Conservation (phyloP, 2,329 filamentous ascomycete genomes). For the Colletotrichum sojae region DNA sequence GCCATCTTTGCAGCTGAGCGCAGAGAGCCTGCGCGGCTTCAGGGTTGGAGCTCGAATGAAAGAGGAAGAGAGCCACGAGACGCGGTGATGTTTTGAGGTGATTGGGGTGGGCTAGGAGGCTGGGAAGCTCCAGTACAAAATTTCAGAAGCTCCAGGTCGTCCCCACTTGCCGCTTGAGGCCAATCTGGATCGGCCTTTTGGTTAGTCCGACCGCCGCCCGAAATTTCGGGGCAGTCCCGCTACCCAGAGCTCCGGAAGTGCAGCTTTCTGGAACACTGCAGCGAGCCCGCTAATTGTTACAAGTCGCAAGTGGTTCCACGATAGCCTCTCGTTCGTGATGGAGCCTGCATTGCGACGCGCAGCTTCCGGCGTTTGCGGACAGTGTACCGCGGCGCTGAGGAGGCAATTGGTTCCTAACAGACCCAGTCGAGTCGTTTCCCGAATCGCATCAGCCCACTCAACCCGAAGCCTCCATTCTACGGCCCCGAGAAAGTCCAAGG, state of each 20-base stretch:
- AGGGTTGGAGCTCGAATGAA: conserved; percentile 41
- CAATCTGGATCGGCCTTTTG: conserved; percentile 8
- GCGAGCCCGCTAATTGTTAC: background rate
- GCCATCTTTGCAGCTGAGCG: conserved; percentile 79
- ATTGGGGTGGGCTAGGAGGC: conserved; percentile 36
- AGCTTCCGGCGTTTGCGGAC: conserved; percentile 44
- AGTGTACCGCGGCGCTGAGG: conserved; percentile 41
- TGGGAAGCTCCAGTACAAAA: conserved; percentile 38
- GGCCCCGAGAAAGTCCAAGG: conserved; percentile 34
- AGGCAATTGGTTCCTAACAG: conserved; percentile 39
- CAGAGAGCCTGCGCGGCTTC: conserved; percentile 66
- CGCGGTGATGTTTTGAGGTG: conserved; percentile 36
- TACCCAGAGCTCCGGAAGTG: conserved; percentile 3
- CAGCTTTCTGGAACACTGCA: conserved; percentile 1
- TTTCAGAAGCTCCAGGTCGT: conserved; percentile 39
- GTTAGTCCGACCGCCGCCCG: conserved; percentile 38
- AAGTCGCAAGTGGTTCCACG: conserved; percentile 9
- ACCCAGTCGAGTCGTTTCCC: conserved; percentile 17
- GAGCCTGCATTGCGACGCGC: conserved; percentile 44
- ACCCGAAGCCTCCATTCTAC: conserved; percentile 49
- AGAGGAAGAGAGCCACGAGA: conserved; percentile 22
- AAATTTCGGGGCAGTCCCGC: conserved; percentile 37
- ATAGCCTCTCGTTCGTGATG: conserved; percentile 22
- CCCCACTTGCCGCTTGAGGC: conserved; percentile 32
- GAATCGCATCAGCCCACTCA: conserved; percentile 46